Base-by-base conservation (phyloP, 140 eudicot genomes). In the Erigeron philadelphicus region DNA sequence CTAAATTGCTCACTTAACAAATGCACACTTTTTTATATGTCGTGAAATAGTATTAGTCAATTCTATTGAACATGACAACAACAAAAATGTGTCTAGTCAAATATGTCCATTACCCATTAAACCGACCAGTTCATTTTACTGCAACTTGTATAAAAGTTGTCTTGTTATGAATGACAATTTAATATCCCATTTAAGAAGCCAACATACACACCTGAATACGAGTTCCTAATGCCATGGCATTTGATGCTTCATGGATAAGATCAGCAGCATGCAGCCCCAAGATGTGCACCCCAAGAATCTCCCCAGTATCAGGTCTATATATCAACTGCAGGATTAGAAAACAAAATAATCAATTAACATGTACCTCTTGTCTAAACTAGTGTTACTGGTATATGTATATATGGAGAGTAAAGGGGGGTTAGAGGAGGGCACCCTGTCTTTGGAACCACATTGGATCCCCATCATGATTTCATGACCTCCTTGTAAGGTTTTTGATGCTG, bases 221-320 rank as follows among this genome's bases (percentile, higher is more conserved):
- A 18, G 88, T 88, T 41, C 95, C 95, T 85, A 92, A 48, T 59
- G 98, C 95, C 48, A 91, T 88, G 74, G 96, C 97, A 74, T 91
- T 88, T 18, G 97, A 91, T 68, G 97, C 97, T 86, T 92, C 98
- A 65, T 92, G 98, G 45, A 92, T 88, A 70, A 92, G 96, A 63
- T 92, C 98, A 19, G 96, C 98, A 16, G 96, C 98, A 81, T 92
- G 98, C 81, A 92, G 16, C 57, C 98, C 98, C 76, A 92, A 84
- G 25, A 92, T 92, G 71, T 92, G 98, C 54, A 92, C 96, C 49
- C 98, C 98, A 64, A 92, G 96, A 73, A 88, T 92, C 81, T 89
- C 98, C 11, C 98, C 96, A 9, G 70, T 88, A 83, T 92, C 98
- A 3, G 98, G 95, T 74, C 98, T 92, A 76, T 88, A 92, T 77